Evolutionary conservation across 495 filamentous ascomycete genomes (phyloP).

Genomic region (Penicillium paxilli): DNA sequence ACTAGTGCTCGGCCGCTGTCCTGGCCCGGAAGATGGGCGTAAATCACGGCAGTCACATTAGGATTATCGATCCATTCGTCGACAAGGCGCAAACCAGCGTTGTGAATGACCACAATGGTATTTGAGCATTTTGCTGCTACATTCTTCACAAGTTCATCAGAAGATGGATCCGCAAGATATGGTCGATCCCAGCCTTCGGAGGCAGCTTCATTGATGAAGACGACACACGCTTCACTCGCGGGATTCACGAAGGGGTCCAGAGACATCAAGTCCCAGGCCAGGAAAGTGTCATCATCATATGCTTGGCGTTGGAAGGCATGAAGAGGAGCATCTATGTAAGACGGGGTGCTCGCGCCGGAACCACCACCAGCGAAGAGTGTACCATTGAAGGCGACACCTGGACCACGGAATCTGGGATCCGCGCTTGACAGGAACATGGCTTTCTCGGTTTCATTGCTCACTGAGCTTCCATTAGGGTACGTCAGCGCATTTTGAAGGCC

Average conservation of each 20-base stretch:
- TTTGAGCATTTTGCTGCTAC: slow-evolving; percentile 59
- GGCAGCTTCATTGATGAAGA: slow-evolving; percentile 63
- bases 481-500: neutral
- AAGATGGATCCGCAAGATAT: slow-evolving; percentile 28
- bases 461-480: neutral
- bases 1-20: slow-evolving; percentile 70
- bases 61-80: slow-evolving; percentile 41
- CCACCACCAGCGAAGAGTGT: slow-evolving; percentile 65
- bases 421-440: neutral
- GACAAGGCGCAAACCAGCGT: slow-evolving; percentile 35
- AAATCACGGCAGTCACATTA: slow-evolving; percentile 65
- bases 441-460: neutral
- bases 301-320: slow-evolving; percentile 54
- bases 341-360: slow-evolving; percentile 62
- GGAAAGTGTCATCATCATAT: slow-evolving; percentile 45
- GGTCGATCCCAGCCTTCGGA: slow-evolving; percentile 49
- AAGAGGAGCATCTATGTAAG: slow-evolving; percentile 54
- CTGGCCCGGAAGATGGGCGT: slow-evolving; percentile 73
- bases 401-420: neutral
- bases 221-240: slow-evolving; percentile 54
- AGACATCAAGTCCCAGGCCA: slow-evolving; percentile 32
- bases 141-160: slow-evolving; percentile 55
- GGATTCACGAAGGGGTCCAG: slow-evolving; percentile 46
- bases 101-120: slow-evolving; percentile 52
- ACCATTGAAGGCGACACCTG: neutral